Conservation (phyloP, 148 eudicot genomes). For the Silene conica region DNA sequence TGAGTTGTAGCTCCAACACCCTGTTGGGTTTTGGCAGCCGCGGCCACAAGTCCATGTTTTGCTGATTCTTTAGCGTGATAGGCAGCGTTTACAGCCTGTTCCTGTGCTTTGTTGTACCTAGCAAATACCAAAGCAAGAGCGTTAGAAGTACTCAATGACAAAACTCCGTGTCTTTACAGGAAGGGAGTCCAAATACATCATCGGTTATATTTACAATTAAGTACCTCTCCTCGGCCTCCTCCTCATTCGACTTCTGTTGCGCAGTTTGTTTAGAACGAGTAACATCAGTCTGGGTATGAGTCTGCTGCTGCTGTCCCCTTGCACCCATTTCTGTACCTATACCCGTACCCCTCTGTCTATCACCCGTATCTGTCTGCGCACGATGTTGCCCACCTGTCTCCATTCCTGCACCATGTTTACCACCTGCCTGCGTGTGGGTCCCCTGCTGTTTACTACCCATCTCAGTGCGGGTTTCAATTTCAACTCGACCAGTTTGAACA, state of each 20-base stretch:
- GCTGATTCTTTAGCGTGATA: conserved; percentile 20
- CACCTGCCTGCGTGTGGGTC: not conserved
- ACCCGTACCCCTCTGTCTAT: not conserved
- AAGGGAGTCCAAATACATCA: too few relatives aligned
- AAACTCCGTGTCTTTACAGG: too few relatives aligned
- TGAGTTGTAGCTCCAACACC: conserved; percentile 30
- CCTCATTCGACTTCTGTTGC: conserved; percentile 69
- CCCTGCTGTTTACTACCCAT: not conserved
- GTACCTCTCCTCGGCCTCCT: conserved; percentile 54
- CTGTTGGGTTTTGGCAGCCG: conserved; percentile 23
- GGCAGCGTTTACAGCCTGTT: conserved; percentile 13
- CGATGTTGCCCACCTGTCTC: not conserved
- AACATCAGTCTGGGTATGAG: conserved; percentile 45
- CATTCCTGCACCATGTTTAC: not conserved
- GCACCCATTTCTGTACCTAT: not conserved
- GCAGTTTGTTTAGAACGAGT: conserved; percentile 47
- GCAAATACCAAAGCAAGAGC: not conserved
- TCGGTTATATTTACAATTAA: too few relatives aligned
- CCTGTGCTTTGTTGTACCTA: conserved; percentile 33
- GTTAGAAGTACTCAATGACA: too few relatives aligned
- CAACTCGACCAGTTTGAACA: not conserved
- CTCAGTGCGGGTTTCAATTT: not conserved
- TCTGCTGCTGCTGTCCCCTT: not conserved
- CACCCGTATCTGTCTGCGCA: not conserved
- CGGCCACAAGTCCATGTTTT: conserved; percentile 21